phyloP scores from a whole-genome alignment of 148 eudicot genomes.

The Fagopyrum tataricum region DNA sequence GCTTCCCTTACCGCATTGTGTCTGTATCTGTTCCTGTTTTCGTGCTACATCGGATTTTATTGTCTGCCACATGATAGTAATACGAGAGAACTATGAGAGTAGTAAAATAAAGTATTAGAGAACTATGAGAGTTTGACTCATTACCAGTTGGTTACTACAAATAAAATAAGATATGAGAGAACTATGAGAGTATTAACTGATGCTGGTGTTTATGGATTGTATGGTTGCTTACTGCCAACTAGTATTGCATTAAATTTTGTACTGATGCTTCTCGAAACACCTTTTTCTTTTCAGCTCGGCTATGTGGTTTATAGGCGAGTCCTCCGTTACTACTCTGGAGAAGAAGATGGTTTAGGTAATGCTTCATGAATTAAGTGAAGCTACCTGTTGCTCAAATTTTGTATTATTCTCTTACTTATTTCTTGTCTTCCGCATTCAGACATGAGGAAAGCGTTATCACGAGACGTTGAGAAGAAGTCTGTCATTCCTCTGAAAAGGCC shows the following conservation, averaged over 20 bases:
- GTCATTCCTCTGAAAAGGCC: slow-evolving; percentile 58
- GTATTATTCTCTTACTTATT: not conserved
- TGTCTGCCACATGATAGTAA: not conserved
- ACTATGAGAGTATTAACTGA: not conserved
- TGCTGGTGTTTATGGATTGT: not conserved
- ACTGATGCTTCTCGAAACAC: not conserved
- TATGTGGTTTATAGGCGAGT: slow-evolving; percentile 89
- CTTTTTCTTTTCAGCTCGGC: slow-evolving; percentile 56
- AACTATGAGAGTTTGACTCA: not conserved
- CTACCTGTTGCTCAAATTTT: not conserved
- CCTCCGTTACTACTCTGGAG: slow-evolving; percentile 91
- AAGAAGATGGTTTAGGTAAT: slow-evolving; percentile 96
- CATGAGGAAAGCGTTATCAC: slow-evolving; percentile 65
- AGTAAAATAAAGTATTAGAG: not conserved
- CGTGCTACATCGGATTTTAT: not conserved
- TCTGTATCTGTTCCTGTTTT: not conserved
- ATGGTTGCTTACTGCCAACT: not conserved
- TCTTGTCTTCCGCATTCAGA: slow-evolving; percentile 29
- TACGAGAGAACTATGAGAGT: not conserved
- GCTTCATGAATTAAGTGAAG: not conserved
- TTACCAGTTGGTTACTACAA: not conserved
- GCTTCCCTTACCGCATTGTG: not conserved
- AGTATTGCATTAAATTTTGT: not conserved
- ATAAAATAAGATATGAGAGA: not conserved
- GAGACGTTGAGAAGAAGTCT: slow-evolving; percentile 61